Evolutionary conservation across 139 green algal species (phyloP), one percentile per base, ranked within the genome.

Genomic region (Auxenochlorella protothecoides): DNA sequence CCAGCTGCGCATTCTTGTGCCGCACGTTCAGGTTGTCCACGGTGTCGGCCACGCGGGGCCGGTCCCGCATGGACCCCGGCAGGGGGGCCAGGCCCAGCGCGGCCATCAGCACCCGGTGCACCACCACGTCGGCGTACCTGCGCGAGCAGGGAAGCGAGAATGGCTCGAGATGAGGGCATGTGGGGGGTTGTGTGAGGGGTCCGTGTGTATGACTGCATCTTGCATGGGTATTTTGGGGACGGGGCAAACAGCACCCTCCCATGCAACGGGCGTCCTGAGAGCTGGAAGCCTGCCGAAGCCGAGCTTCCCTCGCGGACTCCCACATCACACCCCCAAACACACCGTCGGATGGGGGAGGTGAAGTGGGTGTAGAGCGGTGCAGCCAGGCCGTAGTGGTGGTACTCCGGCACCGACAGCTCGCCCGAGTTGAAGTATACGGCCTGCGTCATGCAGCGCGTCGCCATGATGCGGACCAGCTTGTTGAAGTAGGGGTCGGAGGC

Each of bases 361-460:
- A 98, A 98, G 83, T 98, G 93, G 15, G 93, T 97, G 91, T 98
- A 98, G 52, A 95, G 85, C 12, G 86, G 83, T 4, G 92, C 80
- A 0, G 93, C 92, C 68, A 98, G 87, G 44, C 92, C 93, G 77
- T 96, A 98, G 78, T 98, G 93, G 8, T 83, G 71, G 74, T 92
- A 96, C 62, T 93, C 89, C 9, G 84, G 52, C 5, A 75, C 73
- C 0, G 81, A 76, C 53, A 75, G 14, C 53, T 85, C 76, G 4
- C 72, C 90, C 2, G 83, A 89, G 70, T 76, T 85, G 69, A 96
- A 90, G 77, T 98, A 98, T 62, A 82, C 66, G 0, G 84, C 86
- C 74, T 94, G 89, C 12, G 88, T 97, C 93, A 98, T 97, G 90
- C 94, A 99, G 53, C 93, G 88, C 6, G 94, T 99, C 61, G 91